Conservation (phyloP, 2,329 filamentous ascomycete species). For the Xylaria sp. region DNA sequence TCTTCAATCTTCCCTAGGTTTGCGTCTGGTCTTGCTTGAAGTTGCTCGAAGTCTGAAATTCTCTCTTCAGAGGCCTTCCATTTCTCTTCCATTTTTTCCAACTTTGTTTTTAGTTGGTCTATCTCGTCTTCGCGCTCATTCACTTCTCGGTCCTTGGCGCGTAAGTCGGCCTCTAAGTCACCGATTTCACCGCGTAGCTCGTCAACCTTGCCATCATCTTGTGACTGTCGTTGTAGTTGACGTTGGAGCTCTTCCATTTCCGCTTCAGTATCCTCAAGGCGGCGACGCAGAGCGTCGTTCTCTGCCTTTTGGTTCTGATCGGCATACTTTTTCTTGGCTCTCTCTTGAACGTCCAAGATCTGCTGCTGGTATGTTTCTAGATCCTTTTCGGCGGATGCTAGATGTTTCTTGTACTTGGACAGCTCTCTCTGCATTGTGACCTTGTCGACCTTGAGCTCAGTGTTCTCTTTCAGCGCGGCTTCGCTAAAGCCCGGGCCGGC, state of each 20-base stretch:
- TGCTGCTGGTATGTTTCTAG: constrained; percentile 83
- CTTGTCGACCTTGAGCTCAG: constrained; percentile 89
- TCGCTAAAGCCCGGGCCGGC: constrained; percentile 89
- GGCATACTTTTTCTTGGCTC: constrained; percentile 75
- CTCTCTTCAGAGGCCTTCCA: too few species aligned
- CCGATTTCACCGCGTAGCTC: constrained; percentile 74
- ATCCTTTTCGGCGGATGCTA: constrained; percentile 82
- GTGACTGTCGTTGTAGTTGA: constrained; percentile 58
- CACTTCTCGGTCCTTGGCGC: constrained; percentile 63
- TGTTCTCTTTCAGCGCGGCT: constrained; percentile 89
- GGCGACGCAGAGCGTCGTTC: constrained; percentile 61
- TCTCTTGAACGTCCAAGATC: constrained; percentile 81
- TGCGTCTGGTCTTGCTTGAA: too few species aligned
- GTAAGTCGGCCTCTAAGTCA: constrained; percentile 61
- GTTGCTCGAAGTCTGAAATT: too few species aligned
- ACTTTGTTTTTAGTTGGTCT: constrained; percentile 56
- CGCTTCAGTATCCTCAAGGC: constrained; percentile 56
- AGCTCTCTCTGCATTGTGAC: constrained; percentile 89
- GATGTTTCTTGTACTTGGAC: constrained; percentile 81
- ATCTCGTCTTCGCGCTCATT: constrained; percentile 59
- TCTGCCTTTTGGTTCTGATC: constrained; percentile 71
- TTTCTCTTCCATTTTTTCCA: constrained; percentile 42
- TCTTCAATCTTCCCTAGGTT: constrained; percentile 56
- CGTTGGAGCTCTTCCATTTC: constrained; percentile 54
- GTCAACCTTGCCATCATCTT: constrained; percentile 63